A percentile compares a stretch with the other conserved stretches of the same genome.
Evolutionary conservation across 164 flowering plant species (phyloP).

Genomic region (Vitis labrusca): DNA sequence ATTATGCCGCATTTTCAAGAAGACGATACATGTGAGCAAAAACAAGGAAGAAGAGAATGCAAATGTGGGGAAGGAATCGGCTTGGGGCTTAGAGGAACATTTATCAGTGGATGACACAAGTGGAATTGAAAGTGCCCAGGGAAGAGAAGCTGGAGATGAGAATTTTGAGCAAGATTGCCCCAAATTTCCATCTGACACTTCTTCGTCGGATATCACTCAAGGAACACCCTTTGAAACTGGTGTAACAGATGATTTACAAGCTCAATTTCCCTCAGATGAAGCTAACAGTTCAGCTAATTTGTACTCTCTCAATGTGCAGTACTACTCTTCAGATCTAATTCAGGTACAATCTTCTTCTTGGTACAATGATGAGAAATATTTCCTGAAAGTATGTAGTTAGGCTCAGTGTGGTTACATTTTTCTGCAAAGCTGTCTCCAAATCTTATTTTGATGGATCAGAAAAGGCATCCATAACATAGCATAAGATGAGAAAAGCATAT

Average conservation of each 20-base stretch:
- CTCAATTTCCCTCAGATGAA: slow-evolving; percentile 43
- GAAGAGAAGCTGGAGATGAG: slow-evolving; percentile 18
- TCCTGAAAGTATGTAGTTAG: no score
- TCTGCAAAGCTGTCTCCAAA: no score
- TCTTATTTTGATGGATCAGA: no score
- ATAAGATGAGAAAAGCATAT: no score
- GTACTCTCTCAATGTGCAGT: slow-evolving; percentile 17
- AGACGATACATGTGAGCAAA: slow-evolving; percentile 35
- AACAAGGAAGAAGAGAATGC: slow-evolving; percentile 17
- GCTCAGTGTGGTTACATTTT: no score
- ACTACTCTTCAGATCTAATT: slow-evolving; percentile 25
- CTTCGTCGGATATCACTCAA: slow-evolving; percentile 61
- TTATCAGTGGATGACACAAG: slow-evolving; percentile 7
- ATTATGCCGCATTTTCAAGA: slow-evolving; percentile 68
- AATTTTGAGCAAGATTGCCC: slow-evolving; percentile 18
- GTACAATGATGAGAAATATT: neutral
- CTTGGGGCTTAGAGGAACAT: slow-evolving; percentile 5
- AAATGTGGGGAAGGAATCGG: slow-evolving; percentile 10
- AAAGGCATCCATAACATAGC: no score
- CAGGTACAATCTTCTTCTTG: slow-evolving; percentile 25
- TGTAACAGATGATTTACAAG: slow-evolving; percentile 26
- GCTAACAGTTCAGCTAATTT: slow-evolving; percentile 43
- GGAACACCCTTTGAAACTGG: slow-evolving; percentile 35
- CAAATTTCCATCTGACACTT: slow-evolving; percentile 36
- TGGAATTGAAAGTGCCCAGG: slow-evolving; percentile 6